Evolutionary conservation across 257 asterid species (phyloP).

Genomic region (Penstemon eatonii): DNA sequence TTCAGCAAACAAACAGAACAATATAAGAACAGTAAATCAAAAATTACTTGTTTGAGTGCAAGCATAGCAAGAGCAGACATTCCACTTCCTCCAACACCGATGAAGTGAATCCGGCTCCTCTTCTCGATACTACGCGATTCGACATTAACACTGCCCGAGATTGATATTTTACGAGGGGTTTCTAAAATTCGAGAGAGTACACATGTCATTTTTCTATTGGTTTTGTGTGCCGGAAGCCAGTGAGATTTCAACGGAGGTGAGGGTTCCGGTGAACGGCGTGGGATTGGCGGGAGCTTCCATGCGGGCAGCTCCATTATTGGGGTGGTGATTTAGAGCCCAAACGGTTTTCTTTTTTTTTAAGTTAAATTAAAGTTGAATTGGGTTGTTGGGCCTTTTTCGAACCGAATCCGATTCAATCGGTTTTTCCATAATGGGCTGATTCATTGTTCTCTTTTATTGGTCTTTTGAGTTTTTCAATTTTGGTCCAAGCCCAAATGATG

Average conservation of each 20-base stretch:
- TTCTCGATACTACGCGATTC: not conserved
- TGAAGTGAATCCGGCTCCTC: constrained; percentile 39
- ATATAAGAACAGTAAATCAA: not conserved
- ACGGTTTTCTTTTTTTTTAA: too few species aligned
- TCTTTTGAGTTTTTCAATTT: too few species aligned
- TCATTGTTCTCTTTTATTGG: too few species aligned
- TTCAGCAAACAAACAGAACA: not conserved
- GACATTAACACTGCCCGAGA: constrained; percentile 2
- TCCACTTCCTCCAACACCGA: constrained; percentile 47
- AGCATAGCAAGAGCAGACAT: constrained; percentile 47
- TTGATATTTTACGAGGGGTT: not conserved
- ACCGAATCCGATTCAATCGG: too few species aligned
- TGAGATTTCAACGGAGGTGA: not conserved
- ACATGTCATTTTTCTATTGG: not conserved
- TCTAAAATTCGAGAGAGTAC: not conserved
- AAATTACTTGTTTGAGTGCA: constrained; percentile 35
- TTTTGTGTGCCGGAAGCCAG: not conserved
- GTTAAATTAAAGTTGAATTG: too few species aligned
- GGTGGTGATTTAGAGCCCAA: too few species aligned
- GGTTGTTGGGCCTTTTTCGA: too few species aligned
- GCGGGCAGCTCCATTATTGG: constrained; percentile 28
- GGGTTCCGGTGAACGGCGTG: constrained; percentile 11
- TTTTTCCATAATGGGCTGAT: too few species aligned
- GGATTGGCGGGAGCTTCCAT: constrained; percentile 12
- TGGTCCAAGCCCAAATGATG: too few species aligned